Evolutionary conservation across 2,329 filamentous ascomycete genomes (phyloP).

Genomic region (Biscogniauxia mediterranea): DNA sequence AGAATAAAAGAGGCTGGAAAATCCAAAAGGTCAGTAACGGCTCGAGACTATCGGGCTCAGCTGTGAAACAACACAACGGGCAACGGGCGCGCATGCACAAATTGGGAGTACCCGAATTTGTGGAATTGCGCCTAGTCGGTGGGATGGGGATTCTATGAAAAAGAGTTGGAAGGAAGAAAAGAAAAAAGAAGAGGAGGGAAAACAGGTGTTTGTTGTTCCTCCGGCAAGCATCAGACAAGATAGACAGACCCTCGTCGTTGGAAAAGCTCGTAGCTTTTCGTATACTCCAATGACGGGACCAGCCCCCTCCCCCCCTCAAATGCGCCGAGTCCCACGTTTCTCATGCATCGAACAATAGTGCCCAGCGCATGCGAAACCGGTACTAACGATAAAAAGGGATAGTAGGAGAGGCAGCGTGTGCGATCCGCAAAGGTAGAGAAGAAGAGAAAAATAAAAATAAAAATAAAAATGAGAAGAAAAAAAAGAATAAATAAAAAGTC

Average conservation of each 20-base stretch:
- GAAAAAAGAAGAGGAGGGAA: background rate
- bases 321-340: conserved; percentile 17
- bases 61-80: background rate
- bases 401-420: no score
- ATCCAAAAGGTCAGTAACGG: conserved; percentile 13
- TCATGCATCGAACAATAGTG: conserved; percentile 7
- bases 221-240: conserved; percentile 5
- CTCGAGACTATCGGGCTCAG: conserved; percentile 7
- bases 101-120: background rate
- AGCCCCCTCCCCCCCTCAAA: conserved; percentile 21
- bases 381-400: conserved; percentile 1
- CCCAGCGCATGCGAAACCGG: conserved; percentile 1
- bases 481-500: background rate
- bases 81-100: background rate
- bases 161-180: background rate
- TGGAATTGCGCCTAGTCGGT: background rate
- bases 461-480: background rate
- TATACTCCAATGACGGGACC: conserved; percentile 10
- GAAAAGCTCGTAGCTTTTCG: conserved; percentile 7
- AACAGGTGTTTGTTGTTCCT: conserved; percentile 9
- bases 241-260: background rate
- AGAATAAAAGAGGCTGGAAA: conserved; percentile 3
- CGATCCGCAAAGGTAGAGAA: background rate
- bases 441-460: background rate
- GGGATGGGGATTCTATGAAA: background rate